phyloP scores from a whole-genome alignment of 805 yeast species.

The Candida ulmi region DNA sequence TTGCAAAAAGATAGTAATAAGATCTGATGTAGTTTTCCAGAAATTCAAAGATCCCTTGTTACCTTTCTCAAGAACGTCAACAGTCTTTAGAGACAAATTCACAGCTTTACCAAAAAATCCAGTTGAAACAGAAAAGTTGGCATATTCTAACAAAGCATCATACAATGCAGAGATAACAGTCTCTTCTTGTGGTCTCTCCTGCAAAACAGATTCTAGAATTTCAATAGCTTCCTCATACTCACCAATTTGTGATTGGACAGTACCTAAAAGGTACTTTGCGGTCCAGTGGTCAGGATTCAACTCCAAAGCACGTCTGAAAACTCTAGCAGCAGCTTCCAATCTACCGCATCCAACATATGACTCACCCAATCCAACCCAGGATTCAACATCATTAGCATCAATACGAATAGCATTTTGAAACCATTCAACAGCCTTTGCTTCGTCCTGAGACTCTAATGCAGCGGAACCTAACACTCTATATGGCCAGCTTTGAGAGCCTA shows the following conservation, averaged over 20 bases:
- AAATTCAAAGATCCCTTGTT: conserved; percentile 41
- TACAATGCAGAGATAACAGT: conserved; percentile 48
- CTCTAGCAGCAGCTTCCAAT: conserved; percentile 79
- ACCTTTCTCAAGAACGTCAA: conserved; percentile 37
- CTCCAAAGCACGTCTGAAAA: conserved; percentile 59
- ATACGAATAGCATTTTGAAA: conserved; percentile 82
- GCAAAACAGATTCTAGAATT: conserved; percentile 38
- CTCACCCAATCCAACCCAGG: conserved; percentile 98
- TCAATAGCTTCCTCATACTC: conserved; percentile 58
- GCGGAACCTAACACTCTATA: conserved; percentile 81
- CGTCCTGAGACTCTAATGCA: conserved; percentile 63
- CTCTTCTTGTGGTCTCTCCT: conserved; percentile 40
- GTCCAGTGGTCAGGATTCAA: conserved; percentile 53
- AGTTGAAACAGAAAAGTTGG: conserved; percentile 43
- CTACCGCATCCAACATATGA: conserved; percentile 84
- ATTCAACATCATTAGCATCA: conserved; percentile 58
- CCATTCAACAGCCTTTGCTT: conserved; percentile 77
- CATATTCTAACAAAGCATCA: conserved; percentile 50
- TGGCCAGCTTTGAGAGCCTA: conserved; percentile 69
- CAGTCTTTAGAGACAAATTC: conserved; percentile 38
- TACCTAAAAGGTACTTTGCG: conserved; percentile 62
- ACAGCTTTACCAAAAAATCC: conserved; percentile 70
- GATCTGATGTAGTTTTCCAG: conserved; percentile 64
- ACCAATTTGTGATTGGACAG: conserved; percentile 55
- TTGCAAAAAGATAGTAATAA: conserved; percentile 45